Base-by-base conservation (phyloP, 192 early-diverging fungal genomes). In the Linderina pennispora region DNA sequence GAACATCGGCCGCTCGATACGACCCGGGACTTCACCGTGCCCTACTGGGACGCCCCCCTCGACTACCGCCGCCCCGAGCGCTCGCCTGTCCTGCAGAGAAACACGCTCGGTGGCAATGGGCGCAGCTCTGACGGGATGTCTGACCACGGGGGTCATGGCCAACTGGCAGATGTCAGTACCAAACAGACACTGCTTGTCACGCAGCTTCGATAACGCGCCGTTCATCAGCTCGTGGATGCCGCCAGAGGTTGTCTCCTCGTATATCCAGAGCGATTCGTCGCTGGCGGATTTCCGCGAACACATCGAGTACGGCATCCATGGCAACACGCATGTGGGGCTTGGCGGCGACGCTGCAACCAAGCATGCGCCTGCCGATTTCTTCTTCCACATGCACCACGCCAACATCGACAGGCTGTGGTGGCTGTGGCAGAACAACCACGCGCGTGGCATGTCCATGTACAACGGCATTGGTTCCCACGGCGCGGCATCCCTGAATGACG, bases 361-460 rank as follows among this genome's bases (percentile, higher is more conserved):
- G 43, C 65, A 55, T 40, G 71, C 75, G 17, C 57, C 75, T n/a
- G 68, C 64, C 50, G 82, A 84, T 37, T 71, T 78, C 19, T 59
- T 79, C 50, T 84, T 84, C 61, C 74, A 58, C 39, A 62, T 82
- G 50, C 80, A 84, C 58, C 82, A 84, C 40, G 77, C 77, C 39
- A 77, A 72, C 43, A 63, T 82, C 25, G 82, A 79, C 49, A 60
- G 67, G 18, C 56, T 82, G 42, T 82, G 78, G 78, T 66, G 53
- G 56, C 25, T 50, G 47, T 80, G 78, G 76, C 80, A 82, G 57
- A 59, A 63, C 47, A 48, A 40, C 25, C 50, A 53, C 15, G 33
- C 19, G 3, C n/a, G n/a, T n/a, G 14, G 28, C 0, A 40, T 50
- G 45, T 46, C 58, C 10, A 26, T 47, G 28, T 62, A 64, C 42